Percentiles rank a stretch among this genome's conserved stretches.
phyloP scores from a whole-genome alignment of 768 basidiomycete genomes.

The Hygrophorus pudorinus region DNA sequence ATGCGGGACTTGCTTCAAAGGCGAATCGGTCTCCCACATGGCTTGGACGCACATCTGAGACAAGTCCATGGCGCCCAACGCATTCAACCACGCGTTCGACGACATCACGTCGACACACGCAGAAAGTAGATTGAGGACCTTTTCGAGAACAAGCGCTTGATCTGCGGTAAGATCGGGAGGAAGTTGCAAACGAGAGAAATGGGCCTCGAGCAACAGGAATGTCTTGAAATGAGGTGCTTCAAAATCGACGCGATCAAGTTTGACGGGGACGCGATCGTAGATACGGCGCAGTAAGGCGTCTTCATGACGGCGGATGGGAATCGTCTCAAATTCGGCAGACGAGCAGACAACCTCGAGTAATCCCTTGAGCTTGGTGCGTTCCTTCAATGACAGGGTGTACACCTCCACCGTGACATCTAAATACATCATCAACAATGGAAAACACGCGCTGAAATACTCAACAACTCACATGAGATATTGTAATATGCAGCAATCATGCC shows the following conservation, averaged over 20 bases:
- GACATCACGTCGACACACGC: constrained; percentile 99
- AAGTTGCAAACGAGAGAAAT: constrained; percentile 87
- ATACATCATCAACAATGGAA: constrained; percentile 9
- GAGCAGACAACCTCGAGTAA: constrained; percentile 94
- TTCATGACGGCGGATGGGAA: constrained; percentile 94
- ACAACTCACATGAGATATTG: constrained; percentile 73
- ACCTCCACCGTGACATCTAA: constrained; percentile 94
- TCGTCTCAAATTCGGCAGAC: constrained; percentile 89
- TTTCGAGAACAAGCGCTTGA: constrained; percentile 79
- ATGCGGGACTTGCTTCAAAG: constrained; percentile 92
- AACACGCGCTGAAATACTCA: background rate
- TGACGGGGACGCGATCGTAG: constrained; percentile 95
- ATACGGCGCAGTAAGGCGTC: constrained; percentile 75
- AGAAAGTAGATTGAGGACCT: constrained; percentile 82
- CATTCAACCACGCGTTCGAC: constrained; percentile 90
- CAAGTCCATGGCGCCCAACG: constrained; percentile 93
- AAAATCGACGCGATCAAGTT: constrained; percentile 73
- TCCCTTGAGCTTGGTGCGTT: constrained; percentile 94
- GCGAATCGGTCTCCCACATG: constrained; percentile 95
- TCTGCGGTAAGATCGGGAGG: constrained; percentile 93
- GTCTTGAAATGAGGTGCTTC: constrained; percentile 98
- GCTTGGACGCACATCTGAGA: constrained; percentile 99
- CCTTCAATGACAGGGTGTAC: constrained; percentile 89
- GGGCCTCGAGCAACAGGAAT: constrained; percentile 91
- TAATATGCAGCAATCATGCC: constrained; percentile 99